phyloP scores from a whole-genome alignment of 129 eudicot genomes.

The Rutidosis leptorrhynchoides region DNA sequence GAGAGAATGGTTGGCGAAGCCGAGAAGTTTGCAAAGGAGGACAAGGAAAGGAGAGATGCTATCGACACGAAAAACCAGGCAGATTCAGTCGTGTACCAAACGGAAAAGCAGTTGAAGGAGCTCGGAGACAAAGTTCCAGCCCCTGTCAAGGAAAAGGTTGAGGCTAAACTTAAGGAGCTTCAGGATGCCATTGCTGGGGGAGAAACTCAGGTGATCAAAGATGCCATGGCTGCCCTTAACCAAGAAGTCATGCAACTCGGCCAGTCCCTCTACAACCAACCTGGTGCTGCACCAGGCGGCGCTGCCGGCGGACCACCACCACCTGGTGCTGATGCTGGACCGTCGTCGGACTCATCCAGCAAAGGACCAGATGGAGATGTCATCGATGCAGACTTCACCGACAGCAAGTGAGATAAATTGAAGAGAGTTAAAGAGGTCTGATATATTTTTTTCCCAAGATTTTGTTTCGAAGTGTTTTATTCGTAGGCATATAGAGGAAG shows the following conservation, averaged over 20 bases:
- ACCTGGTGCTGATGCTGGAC: constrained; percentile 45
- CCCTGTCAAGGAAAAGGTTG: constrained; percentile 27
- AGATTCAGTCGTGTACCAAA: constrained; percentile 41
- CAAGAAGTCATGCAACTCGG: constrained; percentile 98
- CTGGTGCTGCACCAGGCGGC: constrained; percentile 60
- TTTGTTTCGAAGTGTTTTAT: no score
- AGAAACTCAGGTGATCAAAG: constrained; percentile 81
- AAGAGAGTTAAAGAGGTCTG: no score
- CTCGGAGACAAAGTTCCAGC: constrained; percentile 26
- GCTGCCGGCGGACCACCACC: constrained; percentile 71
- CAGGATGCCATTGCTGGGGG: constrained; percentile 79
- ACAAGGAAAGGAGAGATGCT: constrained; percentile 30
- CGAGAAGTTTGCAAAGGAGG: constrained; percentile 47
- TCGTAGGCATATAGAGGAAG: no score
- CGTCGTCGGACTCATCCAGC: constrained; percentile 33
- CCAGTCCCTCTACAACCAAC: constrained; percentile 88
- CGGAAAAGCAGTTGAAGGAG: constrained; percentile 29
- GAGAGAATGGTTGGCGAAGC: constrained; percentile 38
- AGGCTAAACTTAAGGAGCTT: constrained; percentile 65
- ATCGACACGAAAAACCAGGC: constrained; percentile 55
- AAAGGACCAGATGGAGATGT: constrained; percentile 91
- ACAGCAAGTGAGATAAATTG: constrained; percentile 71
- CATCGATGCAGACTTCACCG: constrained; percentile 94
- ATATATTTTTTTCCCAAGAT: no score
- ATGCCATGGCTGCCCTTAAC: constrained; percentile 88